phyloP scores from a whole-genome alignment of 345 rosid genomes.

The Fremontodendron californicum region DNA sequence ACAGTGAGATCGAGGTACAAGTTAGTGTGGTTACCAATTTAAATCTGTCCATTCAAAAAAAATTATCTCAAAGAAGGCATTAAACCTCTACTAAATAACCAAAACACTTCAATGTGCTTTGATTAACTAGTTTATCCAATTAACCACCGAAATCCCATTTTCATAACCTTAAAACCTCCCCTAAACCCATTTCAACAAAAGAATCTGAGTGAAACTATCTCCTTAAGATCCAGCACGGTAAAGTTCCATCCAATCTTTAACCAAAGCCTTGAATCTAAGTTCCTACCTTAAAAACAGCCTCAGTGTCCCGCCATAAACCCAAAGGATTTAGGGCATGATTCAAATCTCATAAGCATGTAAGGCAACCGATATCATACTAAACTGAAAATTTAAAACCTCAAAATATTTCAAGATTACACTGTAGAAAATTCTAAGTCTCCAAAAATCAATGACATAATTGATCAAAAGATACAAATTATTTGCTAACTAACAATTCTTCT shows the following conservation, averaged over 20 bases:
- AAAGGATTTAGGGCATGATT: too few species aligned
- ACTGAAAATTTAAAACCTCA: too few species aligned
- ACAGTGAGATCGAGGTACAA: neutral
- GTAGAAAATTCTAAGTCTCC: too few species aligned
- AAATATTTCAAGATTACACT: too few species aligned
- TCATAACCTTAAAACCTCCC: neutral
- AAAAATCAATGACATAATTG: too few species aligned
- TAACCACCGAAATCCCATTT: neutral
- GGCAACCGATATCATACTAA: too few species aligned
- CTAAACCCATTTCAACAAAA: neutral
- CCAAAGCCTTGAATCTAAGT: slow-evolving; percentile 2
- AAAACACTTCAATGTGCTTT: neutral
- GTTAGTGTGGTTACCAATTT: neutral
- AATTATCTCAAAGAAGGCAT: neutral
- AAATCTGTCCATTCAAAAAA: neutral
- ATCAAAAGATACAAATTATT: too few species aligned
- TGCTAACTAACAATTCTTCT: too few species aligned
- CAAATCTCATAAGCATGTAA: too few species aligned
- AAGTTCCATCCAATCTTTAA: neutral
- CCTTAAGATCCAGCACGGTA: neutral
- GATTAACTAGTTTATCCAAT: neutral
- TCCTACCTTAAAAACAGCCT: neutral
- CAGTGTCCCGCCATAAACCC: too few species aligned
- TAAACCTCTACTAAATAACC: neutral
- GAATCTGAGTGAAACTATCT: neutral